Conservation (phyloP, 192 early-diverging fungal genomes). For the Fimicolochytrium jonesii region DNA sequence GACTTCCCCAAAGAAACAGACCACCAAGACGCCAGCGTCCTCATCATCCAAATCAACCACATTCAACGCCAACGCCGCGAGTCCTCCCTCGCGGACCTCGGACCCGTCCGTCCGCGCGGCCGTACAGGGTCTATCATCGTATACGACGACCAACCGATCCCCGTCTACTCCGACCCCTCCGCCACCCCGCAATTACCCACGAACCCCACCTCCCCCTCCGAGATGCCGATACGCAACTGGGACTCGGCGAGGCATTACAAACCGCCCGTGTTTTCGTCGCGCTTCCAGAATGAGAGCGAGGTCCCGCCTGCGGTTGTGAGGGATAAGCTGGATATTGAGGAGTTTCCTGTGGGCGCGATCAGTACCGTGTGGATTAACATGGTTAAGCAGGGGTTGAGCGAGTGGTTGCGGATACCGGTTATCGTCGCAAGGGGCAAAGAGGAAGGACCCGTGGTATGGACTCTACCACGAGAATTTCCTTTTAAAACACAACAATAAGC, state of each 20-base stretch:
- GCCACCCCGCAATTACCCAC: too few relatives aligned
- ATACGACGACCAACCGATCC: conserved; percentile 53
- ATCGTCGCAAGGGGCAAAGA: conserved; percentile 72
- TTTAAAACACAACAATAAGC: too few relatives aligned
- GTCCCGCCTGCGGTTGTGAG: conserved; percentile 58
- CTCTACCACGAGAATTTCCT: too few relatives aligned
- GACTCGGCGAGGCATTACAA: conserved; percentile 50
- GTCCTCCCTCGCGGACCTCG: background rate
- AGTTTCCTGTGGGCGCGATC: conserved; percentile 55
- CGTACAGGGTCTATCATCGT: conserved; percentile 61
- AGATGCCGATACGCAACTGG: conserved; percentile 34
- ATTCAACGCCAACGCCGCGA: conserved; percentile 2
- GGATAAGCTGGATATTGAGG: conserved; percentile 58
- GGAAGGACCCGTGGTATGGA: conserved; percentile 28
- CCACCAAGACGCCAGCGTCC: conserved; percentile 40
- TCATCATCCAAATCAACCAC: conserved; percentile 43
- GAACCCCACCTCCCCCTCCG: too few relatives aligned
- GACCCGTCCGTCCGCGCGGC: conserved; percentile 27
- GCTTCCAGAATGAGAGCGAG: conserved; percentile 53
- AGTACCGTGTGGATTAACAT: conserved; percentile 69
- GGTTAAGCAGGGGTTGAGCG: conserved; percentile 60
- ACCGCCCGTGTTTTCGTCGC: conserved; percentile 45
- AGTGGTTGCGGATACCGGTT: conserved; percentile 66
- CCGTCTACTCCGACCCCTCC: background rate
- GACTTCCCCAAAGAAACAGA: conserved; percentile 7